phyloP scores from a whole-genome alignment of 176 grass and related monocot genomes.

The Luzula sylvatica region DNA sequence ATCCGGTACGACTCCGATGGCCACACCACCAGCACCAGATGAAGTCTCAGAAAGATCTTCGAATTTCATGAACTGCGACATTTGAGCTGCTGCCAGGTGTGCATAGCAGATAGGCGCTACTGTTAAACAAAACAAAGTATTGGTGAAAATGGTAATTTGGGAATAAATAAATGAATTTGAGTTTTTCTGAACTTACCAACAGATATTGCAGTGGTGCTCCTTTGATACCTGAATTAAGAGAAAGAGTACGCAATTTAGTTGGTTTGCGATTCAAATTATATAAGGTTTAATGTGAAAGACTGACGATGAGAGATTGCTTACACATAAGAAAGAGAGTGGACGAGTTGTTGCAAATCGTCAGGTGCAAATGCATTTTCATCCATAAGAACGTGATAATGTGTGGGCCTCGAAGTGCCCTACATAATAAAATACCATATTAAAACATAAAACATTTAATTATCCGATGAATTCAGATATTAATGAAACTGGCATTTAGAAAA shows the following conservation, averaged over 20 bases:
- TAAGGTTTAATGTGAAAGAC: not conserved
- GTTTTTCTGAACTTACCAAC: constrained; percentile 21
- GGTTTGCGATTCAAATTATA: not conserved
- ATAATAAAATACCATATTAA: not conserved
- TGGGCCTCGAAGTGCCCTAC: constrained; percentile 57
- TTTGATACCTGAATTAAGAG: constrained; percentile 34
- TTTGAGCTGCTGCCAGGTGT: constrained; percentile 41
- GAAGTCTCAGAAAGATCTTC: constrained; percentile 32
- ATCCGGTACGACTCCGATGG: constrained; percentile 2
- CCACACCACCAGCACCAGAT: not conserved
- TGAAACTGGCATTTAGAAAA: not conserved
- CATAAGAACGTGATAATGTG: constrained; percentile 50
- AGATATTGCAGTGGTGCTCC: constrained; percentile 45
- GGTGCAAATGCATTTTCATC: constrained; percentile 47
- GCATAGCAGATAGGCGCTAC: constrained; percentile 51
- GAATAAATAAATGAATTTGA: not conserved
- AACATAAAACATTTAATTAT: not conserved
- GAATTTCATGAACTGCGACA: constrained; percentile 36
- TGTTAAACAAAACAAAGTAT: constrained; percentile 8
- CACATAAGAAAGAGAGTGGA: constrained; percentile 59
- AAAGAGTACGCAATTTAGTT: not conserved
- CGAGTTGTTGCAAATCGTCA: constrained; percentile 41
- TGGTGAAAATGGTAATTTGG: not conserved
- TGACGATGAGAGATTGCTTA: constrained; percentile 10
- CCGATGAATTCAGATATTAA: not conserved